These are phyloP conservation scores for Rubroboletus satanas DNA, from an alignment of 768 basidiomycete species.

Conservation along the genomic window DNA sequence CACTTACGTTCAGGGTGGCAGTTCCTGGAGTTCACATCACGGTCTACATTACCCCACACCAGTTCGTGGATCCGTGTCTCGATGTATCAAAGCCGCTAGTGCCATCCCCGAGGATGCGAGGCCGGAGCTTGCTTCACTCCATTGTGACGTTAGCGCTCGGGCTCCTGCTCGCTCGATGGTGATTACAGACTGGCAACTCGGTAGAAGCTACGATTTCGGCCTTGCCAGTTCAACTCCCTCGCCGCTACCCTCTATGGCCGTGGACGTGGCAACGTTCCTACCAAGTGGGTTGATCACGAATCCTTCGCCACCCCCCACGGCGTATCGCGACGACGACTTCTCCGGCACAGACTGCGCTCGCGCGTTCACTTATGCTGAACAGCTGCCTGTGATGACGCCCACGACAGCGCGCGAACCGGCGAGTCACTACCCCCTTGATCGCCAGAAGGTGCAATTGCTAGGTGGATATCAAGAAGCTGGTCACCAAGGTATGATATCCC, in stretches of 20 bases:
- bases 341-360: slow-evolving; percentile 13
- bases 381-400: slow-evolving; percentile 13
- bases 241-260: slow-evolving; percentile 12
- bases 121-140: slow-evolving; percentile 10
- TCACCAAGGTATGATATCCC: slow-evolving; percentile 17
- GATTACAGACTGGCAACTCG: slow-evolving; percentile 8
- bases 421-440: slow-evolving; percentile 14
- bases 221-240: slow-evolving; percentile 5
- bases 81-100: slow-evolving; percentile 6
- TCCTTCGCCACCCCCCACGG: slow-evolving; percentile 21
- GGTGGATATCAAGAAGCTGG: slow-evolving; percentile 14
- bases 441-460: slow-evolving; percentile 16
- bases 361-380: slow-evolving; percentile 15
- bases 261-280: slow-evolving; percentile 12
- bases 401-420: slow-evolving; percentile 9
- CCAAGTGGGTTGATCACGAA: slow-evolving; percentile 14
- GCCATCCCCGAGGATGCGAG: slow-evolving; percentile 26
- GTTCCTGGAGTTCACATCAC: slow-evolving; percentile 23
- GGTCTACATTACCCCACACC: slow-evolving; percentile 27
- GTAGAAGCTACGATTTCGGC: slow-evolving; percentile 5
- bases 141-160: slow-evolving; percentile 22
- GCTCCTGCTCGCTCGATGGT: slow-evolving; percentile 13
- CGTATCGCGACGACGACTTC: slow-evolving; percentile 25
- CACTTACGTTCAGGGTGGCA: slow-evolving; percentile 27
- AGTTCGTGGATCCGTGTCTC: slow-evolving; percentile 18